A percentile compares a stretch with the other conserved stretches of the same genome.
phyloP scores from a whole-genome alignment of 768 basidiomycete species.

The Suillus cothurnatus region DNA sequence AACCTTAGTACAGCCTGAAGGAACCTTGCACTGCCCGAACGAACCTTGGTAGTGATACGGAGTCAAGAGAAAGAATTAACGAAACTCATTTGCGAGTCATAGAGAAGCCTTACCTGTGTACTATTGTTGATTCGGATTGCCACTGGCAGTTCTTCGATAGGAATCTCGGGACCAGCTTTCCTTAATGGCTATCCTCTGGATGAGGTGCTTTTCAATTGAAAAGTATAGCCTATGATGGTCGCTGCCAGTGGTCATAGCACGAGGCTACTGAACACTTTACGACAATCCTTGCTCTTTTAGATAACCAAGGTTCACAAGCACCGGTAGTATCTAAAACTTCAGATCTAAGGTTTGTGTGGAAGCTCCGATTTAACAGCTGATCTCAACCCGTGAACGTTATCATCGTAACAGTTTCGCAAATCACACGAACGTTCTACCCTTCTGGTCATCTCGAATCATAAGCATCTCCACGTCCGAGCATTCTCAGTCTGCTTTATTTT shows the following conservation, averaged over 20 bases:
- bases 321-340: background rate
- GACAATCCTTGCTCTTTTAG: conserved; percentile 7
- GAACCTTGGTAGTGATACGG: conserved; percentile 13
- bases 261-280: conserved; percentile 17
- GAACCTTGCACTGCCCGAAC: conserved; percentile 24
- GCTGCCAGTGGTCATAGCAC: conserved; percentile 33
- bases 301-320: conserved; percentile 4
- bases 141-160: conserved; percentile 12
- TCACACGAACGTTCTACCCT: conserved; percentile 4
- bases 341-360: conserved; percentile 34
- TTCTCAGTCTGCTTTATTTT: conserved; percentile 31
- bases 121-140: conserved; percentile 30
- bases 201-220: conserved; percentile 22
- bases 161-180: conserved; percentile 33
- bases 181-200: conserved; percentile 31
- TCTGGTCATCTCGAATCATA: conserved; percentile 19
- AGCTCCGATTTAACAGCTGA: conserved; percentile 34
- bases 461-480: conserved; percentile 24
- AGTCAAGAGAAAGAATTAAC: conserved; percentile 22
- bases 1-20: conserved; percentile 9
- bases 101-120: conserved; percentile 26
- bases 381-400: conserved; percentile 15
- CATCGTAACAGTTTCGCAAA: background rate
- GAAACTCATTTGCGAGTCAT: conserved; percentile 15
- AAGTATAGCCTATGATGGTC: conserved; percentile 18